Evolutionary conservation across 2,329 filamentous ascomycete species (phyloP).

Genomic region (Chrysoporthe puriensis): DNA sequence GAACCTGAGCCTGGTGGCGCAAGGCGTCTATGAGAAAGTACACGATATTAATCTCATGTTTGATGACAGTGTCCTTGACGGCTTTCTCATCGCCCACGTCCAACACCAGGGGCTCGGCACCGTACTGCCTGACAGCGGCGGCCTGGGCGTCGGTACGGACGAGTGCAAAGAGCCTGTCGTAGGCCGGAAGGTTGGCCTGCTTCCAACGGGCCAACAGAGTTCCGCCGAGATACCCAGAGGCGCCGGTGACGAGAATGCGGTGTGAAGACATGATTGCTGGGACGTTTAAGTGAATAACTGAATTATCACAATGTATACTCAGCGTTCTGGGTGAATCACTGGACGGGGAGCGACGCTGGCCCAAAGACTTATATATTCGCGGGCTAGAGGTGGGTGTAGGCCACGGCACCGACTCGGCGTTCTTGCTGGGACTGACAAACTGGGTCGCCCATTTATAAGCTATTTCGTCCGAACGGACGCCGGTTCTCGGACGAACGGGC

Average conservation of each 20-base stretch:
- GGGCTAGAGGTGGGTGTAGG: background rate
- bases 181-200: constrained; percentile 42
- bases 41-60: constrained; percentile 51
- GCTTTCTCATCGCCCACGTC: constrained; percentile 42
- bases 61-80: constrained; percentile 43
- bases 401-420: background rate
- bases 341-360: no score
- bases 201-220: constrained; percentile 47
- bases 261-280: constrained; percentile 20
- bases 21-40: constrained; percentile 51
- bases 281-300: background rate
- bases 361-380: background rate
- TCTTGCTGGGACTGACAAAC: background rate
- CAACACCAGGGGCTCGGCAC: constrained; percentile 46
- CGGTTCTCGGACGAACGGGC: constrained; percentile 1
- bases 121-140: constrained; percentile 47
- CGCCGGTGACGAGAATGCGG: constrained; percentile 53
- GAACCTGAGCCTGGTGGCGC: constrained; percentile 37
- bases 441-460: constrained; percentile 18
- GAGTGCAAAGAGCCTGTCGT: constrained; percentile 50
- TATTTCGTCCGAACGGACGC: constrained; percentile 19
- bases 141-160: constrained; percentile 51
- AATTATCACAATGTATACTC: background rate
- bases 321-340: no score
- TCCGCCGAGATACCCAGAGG: constrained; percentile 57